Evolutionary conservation across 352 stramenopile genomes (phyloP), one percentile per base, ranked within the genome.

Genomic region (Globisporangium iwayamae): DNA sequence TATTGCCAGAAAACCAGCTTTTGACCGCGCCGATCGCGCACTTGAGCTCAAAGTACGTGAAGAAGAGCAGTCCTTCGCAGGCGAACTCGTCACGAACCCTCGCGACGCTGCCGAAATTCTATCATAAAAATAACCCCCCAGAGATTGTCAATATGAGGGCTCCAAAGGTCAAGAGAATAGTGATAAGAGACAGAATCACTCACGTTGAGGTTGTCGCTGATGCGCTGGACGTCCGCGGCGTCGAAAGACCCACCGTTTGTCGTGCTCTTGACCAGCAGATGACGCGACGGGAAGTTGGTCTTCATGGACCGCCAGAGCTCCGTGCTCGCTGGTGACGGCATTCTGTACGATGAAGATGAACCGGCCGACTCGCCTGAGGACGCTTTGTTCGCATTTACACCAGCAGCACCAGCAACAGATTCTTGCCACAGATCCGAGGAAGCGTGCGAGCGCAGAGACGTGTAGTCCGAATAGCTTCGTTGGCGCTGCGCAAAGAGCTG

Each of bases 391-490:
- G 34, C 20, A 30, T 25, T 30, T 14, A 7, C 32, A 20, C 18
- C 16, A 41, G 30, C n/a, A 9, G 7, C 10, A 41, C 51, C n/a
- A 18, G 16, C 10, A 18, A 13, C 30, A 38, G 43, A 55, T 28
- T 62, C 45, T 25, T 41, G 54, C 53, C 43, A 65, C 22, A 52
- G 68, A 63, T 25, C 58, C 38, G 32, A 43, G 58, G 68, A 58
- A 28, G 38, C 39, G 25, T 67, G 57, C 4, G 73, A 69, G 0
- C 67, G 67, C 8, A 89, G 61, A 8, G 71, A 73, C 62, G 78
- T 75, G 60, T 90, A 92, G 60, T 92, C 81, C 11, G 83, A 92
- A 53, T 79, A 90, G 51, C 83, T 92, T 8, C 81, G 78, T 14
- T 78, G 78, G 5, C 81, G 69, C 28, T 47, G 64, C 1, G 63